phyloP scores from a whole-genome alignment of 441 rosid species.

The Adansonia rubrostipa region DNA sequence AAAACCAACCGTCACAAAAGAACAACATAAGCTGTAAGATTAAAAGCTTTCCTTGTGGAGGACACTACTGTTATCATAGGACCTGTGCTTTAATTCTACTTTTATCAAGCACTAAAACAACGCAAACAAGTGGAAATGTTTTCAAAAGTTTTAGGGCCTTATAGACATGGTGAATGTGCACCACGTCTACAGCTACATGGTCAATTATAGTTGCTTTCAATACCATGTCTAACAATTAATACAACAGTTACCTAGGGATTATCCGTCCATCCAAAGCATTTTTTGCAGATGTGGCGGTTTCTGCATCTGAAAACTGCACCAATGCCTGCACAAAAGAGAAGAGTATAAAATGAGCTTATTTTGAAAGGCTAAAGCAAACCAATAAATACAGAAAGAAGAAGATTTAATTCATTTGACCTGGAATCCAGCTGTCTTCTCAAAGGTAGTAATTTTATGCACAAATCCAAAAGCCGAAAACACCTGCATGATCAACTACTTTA shows the following conservation, averaged over 20 bases:
- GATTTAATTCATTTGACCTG: slow-evolving; percentile 52
- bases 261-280: slow-evolving; percentile 88
- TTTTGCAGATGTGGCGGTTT: slow-evolving; percentile 91
- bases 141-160: slow-evolving; percentile 21
- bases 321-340: slow-evolving; percentile 64
- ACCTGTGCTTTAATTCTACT: slow-evolving; percentile 3
- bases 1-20: background rate
- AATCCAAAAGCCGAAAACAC: slow-evolving; percentile 98
- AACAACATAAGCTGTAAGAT: background rate
- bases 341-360: slow-evolving; percentile 24
- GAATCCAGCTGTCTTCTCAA: slow-evolving; percentile 97
- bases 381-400: slow-evolving; percentile 8
- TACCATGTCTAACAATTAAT: slow-evolving; percentile 63
- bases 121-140: background rate
- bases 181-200: slow-evolving; percentile 37
- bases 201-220: slow-evolving; percentile 54
- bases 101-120: background rate
- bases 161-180: slow-evolving; percentile 20
- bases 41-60: background rate
- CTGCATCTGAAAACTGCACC: slow-evolving; percentile 93
- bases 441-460: slow-evolving; percentile 95
- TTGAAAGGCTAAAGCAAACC: slow-evolving; percentile 20
- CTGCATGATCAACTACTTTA: slow-evolving; percentile 55
- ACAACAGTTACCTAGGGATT: slow-evolving; percentile 95
- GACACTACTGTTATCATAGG: background rate